These are phyloP conservation scores for Limnomonas spitsbergensis DNA, from an alignment of 139 green algal species.

Conservation along the genomic window DNA sequence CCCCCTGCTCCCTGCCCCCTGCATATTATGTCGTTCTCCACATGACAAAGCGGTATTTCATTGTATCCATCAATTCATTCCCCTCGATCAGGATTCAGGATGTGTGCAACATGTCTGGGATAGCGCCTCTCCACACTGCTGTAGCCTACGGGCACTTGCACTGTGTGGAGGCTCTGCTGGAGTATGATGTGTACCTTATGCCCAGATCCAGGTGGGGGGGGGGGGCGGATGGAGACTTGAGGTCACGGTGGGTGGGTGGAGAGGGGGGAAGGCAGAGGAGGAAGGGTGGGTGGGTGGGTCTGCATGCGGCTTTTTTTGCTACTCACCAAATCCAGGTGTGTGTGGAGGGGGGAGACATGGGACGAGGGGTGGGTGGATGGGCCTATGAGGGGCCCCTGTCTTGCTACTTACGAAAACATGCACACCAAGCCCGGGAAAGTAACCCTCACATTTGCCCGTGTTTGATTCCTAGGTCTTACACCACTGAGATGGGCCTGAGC, in stretches of 20 bases:
- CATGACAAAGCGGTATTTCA: no score
- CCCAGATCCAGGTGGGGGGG: constrained; percentile 1
- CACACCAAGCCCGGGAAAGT: no score
- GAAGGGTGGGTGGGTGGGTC: no score
- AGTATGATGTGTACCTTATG: constrained; percentile 1
- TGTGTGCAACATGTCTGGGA: not conserved
- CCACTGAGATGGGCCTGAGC: not conserved
- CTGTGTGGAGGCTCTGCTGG: not conserved
- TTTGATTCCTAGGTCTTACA: no score
- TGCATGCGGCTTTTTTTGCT: not conserved
- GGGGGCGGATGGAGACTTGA: not conserved
- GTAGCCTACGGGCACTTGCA: not conserved
- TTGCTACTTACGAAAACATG: no score
- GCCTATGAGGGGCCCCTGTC: no score
- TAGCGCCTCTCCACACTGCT: not conserved
- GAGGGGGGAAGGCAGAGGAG: not conserved
- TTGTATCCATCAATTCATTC: no score
- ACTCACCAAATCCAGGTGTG: no score
- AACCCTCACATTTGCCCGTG: no score
- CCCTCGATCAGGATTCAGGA: not conserved
- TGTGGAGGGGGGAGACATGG: no score
- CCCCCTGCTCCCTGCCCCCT: not conserved
- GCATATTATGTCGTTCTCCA: no score
- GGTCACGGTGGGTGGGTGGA: not conserved
- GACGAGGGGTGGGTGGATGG: no score